These are phyloP conservation scores for Ascocoryne sarcoides DNA, from an alignment of 2,329 filamentous ascomycete species.

Conservation along the genomic window DNA sequence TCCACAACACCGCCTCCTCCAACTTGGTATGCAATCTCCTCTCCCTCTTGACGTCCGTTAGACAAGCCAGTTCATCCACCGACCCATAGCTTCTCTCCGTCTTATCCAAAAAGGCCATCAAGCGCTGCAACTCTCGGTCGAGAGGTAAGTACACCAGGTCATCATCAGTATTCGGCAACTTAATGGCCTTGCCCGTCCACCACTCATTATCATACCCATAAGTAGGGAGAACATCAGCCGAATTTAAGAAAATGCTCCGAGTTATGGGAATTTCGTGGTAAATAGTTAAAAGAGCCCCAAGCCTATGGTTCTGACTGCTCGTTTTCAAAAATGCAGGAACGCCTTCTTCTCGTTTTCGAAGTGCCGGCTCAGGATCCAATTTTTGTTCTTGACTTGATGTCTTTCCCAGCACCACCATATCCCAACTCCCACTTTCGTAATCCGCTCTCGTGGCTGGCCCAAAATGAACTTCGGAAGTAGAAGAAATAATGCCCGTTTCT, in stretches of 20 bases:
- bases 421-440: constrained; percentile 50
- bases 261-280: constrained; percentile 50
- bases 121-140: constrained; percentile 46
- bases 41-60: constrained; percentile 17
- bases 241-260: constrained; percentile 45
- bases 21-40: constrained; percentile 13
- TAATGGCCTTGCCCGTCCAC: constrained; percentile 51
- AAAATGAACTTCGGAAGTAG: constrained; percentile 38
- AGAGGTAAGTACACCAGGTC: constrained; percentile 16
- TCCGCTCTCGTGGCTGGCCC: constrained; percentile 48
- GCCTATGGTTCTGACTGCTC: constrained; percentile 27
- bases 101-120: constrained; percentile 54
- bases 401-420: constrained; percentile 41
- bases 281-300: constrained; percentile 49
- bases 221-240: constrained; percentile 32
- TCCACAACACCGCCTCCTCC: constrained; percentile 20
- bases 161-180: constrained; percentile 7
- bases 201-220: constrained; percentile 51
- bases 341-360: constrained; percentile 35
- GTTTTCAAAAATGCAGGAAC: constrained; percentile 46
- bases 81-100: constrained; percentile 53
- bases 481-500: constrained; percentile 39
- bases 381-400: constrained; percentile 24
- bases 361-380: constrained; percentile 30
- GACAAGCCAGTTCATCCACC: constrained; percentile 37